These are phyloP conservation scores for Casuarina glauca DNA, from an alignment of 306 rosid genomes.

Conservation along the genomic window DNA sequence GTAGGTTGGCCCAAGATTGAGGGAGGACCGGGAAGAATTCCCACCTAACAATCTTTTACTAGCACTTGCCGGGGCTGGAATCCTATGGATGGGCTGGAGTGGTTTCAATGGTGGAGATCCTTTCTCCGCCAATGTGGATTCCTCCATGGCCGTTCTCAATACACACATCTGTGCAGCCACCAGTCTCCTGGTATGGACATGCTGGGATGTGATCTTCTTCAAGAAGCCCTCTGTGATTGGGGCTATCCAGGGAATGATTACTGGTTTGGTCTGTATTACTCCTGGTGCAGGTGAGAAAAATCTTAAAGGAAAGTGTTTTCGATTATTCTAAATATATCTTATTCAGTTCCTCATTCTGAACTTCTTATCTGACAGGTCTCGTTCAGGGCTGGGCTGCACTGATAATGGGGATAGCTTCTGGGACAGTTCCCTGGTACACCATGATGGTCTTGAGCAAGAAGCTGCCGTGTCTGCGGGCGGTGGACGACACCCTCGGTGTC, in stretches of 20 bases:
- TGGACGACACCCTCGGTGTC: constrained; percentile 29
- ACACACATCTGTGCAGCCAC: constrained; percentile 50
- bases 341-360: not conserved
- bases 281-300: constrained; percentile 26
- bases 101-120: constrained; percentile 54
- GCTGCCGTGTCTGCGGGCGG: not conserved
- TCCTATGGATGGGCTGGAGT: constrained; percentile 49
- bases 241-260: constrained; percentile 27
- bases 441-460: constrained; percentile 25
- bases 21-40: constrained; percentile 42
- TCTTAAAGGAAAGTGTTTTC: too few species aligned
- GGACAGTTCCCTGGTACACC: constrained; percentile 26
- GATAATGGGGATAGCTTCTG: constrained; percentile 24
- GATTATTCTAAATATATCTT: not conserved
- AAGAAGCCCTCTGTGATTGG: constrained; percentile 29
- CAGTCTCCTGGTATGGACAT: constrained; percentile 44
- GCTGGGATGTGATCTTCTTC: constrained; percentile 39
- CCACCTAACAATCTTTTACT: constrained; percentile 51
- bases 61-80: constrained; percentile 37
- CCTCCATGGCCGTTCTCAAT: constrained; percentile 41
- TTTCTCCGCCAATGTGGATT: constrained; percentile 33
- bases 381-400: constrained; percentile 32
- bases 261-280: constrained; percentile 30
- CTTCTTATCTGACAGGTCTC: constrained; percentile 9
- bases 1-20: constrained; percentile 48